These are phyloP conservation scores for Colletotrichum ledebouriae DNA, from an alignment of 2,329 filamentous ascomycete genomes.

Conservation along the genomic window DNA sequence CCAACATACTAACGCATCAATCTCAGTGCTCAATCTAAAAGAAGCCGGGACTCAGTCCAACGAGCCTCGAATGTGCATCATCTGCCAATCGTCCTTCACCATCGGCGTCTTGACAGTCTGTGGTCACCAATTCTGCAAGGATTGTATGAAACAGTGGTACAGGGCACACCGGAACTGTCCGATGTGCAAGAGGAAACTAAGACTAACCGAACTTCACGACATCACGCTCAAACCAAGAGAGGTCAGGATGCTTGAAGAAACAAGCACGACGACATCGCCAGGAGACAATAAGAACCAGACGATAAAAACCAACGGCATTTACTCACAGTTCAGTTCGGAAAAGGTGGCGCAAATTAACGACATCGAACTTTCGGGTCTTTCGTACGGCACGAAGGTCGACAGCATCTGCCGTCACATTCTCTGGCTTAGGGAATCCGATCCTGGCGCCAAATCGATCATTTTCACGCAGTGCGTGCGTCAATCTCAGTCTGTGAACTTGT, in stretches of 20 bases:
- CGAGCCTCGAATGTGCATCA: slow-evolving; percentile 81
- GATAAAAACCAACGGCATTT: slow-evolving; percentile 70
- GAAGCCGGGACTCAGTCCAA: slow-evolving; percentile 72
- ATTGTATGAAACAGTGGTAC: slow-evolving; percentile 87
- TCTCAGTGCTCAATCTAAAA: slow-evolving; percentile 65
- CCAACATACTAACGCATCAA: neutral
- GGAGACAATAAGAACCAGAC: slow-evolving; percentile 10
- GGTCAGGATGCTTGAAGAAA: slow-evolving; percentile 70
- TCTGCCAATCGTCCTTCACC: slow-evolving; percentile 84
- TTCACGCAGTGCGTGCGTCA: slow-evolving; percentile 77
- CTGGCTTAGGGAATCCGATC: slow-evolving; percentile 87
- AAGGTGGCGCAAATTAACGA: slow-evolving; percentile 85
- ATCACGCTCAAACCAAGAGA: slow-evolving; percentile 86
- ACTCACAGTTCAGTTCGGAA: slow-evolving; percentile 79
- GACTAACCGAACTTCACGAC: slow-evolving; percentile 79
- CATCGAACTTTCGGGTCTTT: slow-evolving; percentile 78
- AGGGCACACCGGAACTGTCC: slow-evolving; percentile 81
- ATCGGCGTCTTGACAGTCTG: slow-evolving; percentile 88
- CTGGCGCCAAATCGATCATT: slow-evolving; percentile 91
- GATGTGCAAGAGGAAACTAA: slow-evolving; percentile 81
- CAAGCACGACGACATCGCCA: slow-evolving; percentile 34
- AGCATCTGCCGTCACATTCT: slow-evolving; percentile 84
- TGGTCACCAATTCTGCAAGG: slow-evolving; percentile 92
- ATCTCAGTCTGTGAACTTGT: neutral
- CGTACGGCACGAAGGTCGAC: slow-evolving; percentile 92